These are phyloP conservation scores for Colletotrichum godetiae DNA, from an alignment of 2,329 filamentous ascomycete genomes.

Conservation along the genomic window DNA sequence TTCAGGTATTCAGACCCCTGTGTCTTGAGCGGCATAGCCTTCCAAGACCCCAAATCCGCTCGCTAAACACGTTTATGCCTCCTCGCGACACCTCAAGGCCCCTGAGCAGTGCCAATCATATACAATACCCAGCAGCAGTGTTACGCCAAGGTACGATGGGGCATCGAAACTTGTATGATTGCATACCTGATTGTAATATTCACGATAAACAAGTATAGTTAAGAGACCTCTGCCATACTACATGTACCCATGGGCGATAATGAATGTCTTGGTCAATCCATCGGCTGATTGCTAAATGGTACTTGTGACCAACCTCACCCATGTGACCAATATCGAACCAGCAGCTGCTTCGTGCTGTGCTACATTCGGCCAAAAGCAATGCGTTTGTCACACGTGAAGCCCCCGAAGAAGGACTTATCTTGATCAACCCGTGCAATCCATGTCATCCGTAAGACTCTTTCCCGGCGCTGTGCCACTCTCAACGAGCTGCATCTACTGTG, in stretches of 20 bases:
- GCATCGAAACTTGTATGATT: background rate
- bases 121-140: background rate
- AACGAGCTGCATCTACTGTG: background rate
- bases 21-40: background rate
- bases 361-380: background rate
- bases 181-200: too few species aligned
- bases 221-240: too few species aligned
- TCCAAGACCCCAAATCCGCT: background rate
- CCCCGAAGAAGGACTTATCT: background rate
- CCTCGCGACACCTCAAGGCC: background rate
- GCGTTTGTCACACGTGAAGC: background rate
- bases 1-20: background rate
- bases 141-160: background rate
- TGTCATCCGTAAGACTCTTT: background rate
- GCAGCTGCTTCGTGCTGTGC: background rate
- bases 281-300: background rate
- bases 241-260: too few species aligned
- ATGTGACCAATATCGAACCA: background rate
- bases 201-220: too few species aligned
- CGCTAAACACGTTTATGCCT: background rate
- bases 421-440: background rate
- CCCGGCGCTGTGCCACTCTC: background rate
- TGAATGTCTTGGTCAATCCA: background rate
- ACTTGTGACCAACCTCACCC: background rate
- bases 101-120: background rate